A percentile compares a stretch with the other conserved stretches of the same genome.
Evolutionary conservation across 306 rosid genomes (phyloP).

Genomic region (Leucaena leucocephala): DNA sequence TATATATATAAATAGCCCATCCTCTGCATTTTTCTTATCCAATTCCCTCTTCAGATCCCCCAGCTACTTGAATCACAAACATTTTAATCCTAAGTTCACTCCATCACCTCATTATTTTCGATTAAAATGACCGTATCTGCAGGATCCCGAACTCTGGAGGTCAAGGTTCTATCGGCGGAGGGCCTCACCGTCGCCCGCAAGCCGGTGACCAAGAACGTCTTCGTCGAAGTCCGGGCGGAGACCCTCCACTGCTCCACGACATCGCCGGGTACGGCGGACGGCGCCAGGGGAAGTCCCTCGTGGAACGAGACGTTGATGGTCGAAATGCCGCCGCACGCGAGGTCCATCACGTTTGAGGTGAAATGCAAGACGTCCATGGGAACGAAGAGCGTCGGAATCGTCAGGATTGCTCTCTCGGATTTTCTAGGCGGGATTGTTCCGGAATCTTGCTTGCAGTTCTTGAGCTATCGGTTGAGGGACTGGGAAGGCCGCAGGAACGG

Average conservation of each 20-base stretch:
- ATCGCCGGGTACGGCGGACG: conserved; percentile 26
- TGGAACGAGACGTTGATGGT: conserved; percentile 57
- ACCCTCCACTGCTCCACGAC: conserved; percentile 36
- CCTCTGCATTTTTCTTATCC: too few species aligned
- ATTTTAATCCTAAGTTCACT: not conserved
- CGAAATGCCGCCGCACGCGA: conserved; percentile 45
- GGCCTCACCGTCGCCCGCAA: conserved; percentile 43
- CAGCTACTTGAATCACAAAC: not conserved
- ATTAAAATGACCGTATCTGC: not conserved
- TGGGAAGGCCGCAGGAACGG: conserved; percentile 57
- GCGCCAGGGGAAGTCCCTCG: conserved; percentile 15
- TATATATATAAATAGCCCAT: too few species aligned
- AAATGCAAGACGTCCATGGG: conserved; percentile 45
- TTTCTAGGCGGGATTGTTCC: conserved; percentile 42
- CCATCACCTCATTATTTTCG: too few species aligned
- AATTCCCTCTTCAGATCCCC: not conserved
- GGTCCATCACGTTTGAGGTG: conserved; percentile 48
- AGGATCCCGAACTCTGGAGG: conserved; percentile 40
- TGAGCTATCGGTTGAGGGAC: conserved; percentile 66
- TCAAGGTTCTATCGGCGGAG: conserved; percentile 54
- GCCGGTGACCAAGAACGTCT: conserved; percentile 41
- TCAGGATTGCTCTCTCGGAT: conserved; percentile 39
- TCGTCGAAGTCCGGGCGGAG: conserved; percentile 47
- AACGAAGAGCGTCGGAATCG: conserved; percentile 41
- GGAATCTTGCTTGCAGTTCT: conserved; percentile 45